Percentiles rank a stretch among this genome's conserved stretches.
Conservation (phyloP, 2,329 filamentous ascomycete genomes). For the Dactylellina sp. region DNA sequence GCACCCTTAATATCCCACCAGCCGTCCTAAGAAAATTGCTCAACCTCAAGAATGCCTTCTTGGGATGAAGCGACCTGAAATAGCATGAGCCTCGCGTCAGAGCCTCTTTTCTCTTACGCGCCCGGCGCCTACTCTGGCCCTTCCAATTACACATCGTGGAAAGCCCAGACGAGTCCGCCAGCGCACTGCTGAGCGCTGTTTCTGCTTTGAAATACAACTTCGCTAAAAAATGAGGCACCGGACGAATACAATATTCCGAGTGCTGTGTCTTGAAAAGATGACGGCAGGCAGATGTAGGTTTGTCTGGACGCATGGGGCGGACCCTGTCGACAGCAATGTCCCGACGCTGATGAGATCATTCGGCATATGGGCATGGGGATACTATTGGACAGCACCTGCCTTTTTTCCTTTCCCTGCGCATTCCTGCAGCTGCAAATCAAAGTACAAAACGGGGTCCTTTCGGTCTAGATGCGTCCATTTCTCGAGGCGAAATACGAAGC, state of each 20-base stretch:
- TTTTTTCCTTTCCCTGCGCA: slow-evolving; percentile 17
- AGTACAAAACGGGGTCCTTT: slow-evolving; percentile 7
- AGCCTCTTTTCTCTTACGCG: slow-evolving; percentile 21
- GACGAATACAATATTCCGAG: slow-evolving; percentile 8
- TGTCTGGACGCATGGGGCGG: not conserved
- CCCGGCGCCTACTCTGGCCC: slow-evolving; percentile 33
- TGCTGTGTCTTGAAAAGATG: not conserved
- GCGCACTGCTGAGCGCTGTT: slow-evolving; percentile 1
- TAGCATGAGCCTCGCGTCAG: not conserved
- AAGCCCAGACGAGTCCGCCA: slow-evolving; percentile 38
- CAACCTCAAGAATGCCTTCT: not conserved
- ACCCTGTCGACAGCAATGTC: slow-evolving; percentile 25
- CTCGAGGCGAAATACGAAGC: slow-evolving; percentile 26
- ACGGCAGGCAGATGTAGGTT: not conserved
- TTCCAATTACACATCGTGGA: slow-evolving; percentile 30
- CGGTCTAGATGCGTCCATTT: slow-evolving; percentile 45
- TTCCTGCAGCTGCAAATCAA: slow-evolving; percentile 32
- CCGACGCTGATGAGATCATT: slow-evolving; percentile 51
- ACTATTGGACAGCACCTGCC: slow-evolving; percentile 2
- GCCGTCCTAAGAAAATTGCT: slow-evolving; percentile 10
- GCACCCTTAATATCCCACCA: slow-evolving; percentile 24
- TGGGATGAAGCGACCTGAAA: not conserved
- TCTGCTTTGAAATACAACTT: slow-evolving; percentile 27
- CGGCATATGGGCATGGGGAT: slow-evolving; percentile 20
- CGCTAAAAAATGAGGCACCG: no score